Evolutionary conservation across 352 stramenopile genomes (phyloP), one percentile per base, ranked within the genome.

Genomic region (Phytophthora meadii): DNA sequence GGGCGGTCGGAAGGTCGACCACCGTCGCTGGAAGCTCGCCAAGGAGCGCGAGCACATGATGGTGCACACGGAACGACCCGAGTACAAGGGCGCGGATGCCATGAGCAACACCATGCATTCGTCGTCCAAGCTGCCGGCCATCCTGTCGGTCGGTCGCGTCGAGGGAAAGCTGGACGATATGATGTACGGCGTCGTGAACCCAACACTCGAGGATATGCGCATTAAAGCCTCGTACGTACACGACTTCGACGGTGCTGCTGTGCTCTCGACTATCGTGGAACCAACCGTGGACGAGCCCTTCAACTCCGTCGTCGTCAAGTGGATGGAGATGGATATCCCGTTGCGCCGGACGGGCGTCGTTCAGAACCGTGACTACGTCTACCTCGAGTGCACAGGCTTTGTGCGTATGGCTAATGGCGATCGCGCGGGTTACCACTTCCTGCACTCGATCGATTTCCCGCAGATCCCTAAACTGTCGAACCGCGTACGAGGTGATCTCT

Each of bases 341-440:
- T 51, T 77, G 49, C 69, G 65, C 24, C 44, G 49, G 8, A 77
- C 69, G 8, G 64, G 63, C 12, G 52, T 88, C 36, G 52, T 79
- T 9, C 77, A 81, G 72, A 88, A 87, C 60, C 74, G 77, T 8
- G 82, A 90, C 65, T 81, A 87, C 58, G 82, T 90, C 7, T 81
- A 84, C 40, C 45, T 90, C 12, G 80, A 89, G 46, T 70, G 61
- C 54, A 89, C 79, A 3, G 82, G 82, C 3, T 79, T 82, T 15
- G 60, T 57, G 15, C 54, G 42, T 8, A 65, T 84, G 37, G 51
- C 61, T 3, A 88, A 77, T 8, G 82, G 82, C 3, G 82, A 90
- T 48, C 73, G 67, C 17, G 61, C 84, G 7, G 82, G 82, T 45
- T 90, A 85, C 61, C 77, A 88, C 44, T 69, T 90, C 32, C 57